Evolutionary conservation across 2,329 filamentous ascomycete genomes (phyloP), one percentile per base, ranked within the genome.

Genomic region (Ciborinia camelliae): DNA sequence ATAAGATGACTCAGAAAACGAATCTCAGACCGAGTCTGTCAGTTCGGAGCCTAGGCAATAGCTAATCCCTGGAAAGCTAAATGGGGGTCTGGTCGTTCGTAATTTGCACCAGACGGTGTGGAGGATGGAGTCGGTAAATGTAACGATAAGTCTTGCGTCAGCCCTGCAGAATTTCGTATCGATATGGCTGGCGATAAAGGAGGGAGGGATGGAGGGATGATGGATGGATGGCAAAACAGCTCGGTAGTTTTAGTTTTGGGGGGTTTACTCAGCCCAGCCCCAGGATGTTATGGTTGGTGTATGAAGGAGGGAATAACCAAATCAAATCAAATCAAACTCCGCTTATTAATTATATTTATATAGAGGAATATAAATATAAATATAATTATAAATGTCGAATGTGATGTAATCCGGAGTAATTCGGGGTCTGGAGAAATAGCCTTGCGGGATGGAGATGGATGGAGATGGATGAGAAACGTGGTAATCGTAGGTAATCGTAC

Each of bases 81-180:
- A n/a, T n/a, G n/a, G n/a, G n/a, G n/a, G n/a, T n/a, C 51, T 53
- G 37, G 32, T 14, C n/a, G 23, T 55, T 57, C 60, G 60, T 62
- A 62, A 62, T 37, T 15, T 26, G 37, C 54, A 58, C 41, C 39
- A 58, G 47, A 58, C n/a, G n/a, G n/a, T n/a, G n/a, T n/a, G n/a
- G n/a, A n/a, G n/a, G n/a, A n/a, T n/a, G n/a, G n/a, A n/a, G n/a
- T n/a, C n/a, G n/a, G n/a, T n/a, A n/a, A n/a, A n/a, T 63, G 60
- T 54, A 62, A 62, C 60, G 39, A 55, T 62, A 63, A 63, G 60
- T 63, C 59, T 58, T 54, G 35, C 59, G 59, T 62, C 59, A 62
- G 59, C 59, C 48, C 60, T 63, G 60, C 50, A 55, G 39, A 35
- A 32, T 32, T 55, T 45, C 48, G 50, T 62, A 43, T 62, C 39